Evolutionary conservation across 768 basidiomycete species (phyloP).

Genomic region (Phanerochaete sordida): DNA sequence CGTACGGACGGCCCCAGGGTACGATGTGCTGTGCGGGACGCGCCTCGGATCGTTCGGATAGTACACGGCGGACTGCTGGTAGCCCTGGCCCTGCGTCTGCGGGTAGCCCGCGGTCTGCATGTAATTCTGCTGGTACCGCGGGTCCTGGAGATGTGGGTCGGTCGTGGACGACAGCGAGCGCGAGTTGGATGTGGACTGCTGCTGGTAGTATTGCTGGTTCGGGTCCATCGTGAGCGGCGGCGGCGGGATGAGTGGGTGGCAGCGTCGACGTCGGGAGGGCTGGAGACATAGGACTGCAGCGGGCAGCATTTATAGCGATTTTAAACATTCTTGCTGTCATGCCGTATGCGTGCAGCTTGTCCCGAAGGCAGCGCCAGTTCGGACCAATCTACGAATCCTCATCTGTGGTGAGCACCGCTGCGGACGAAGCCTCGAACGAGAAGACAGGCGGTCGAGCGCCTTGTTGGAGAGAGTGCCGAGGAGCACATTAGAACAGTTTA

Average conservation of each 20-base stretch:
- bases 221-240: slow-evolving; percentile 9
- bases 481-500: slow-evolving; percentile 12
- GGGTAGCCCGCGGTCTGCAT: slow-evolving; percentile 4
- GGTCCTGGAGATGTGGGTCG: background rate
- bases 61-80: background rate
- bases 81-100: background rate
- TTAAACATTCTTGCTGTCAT: slow-evolving; percentile 8
- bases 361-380: background rate
- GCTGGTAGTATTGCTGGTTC: slow-evolving; percentile 7
- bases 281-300: slow-evolving; percentile 5
- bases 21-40: background rate
- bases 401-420: background rate
- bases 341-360: slow-evolving; percentile 1
- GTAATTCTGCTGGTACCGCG: slow-evolving; percentile 9
- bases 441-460: background rate
- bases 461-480: background rate
- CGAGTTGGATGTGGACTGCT: background rate
- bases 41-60: background rate
- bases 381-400: background rate
- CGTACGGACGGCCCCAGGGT: slow-evolving; percentile 1
- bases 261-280: background rate
- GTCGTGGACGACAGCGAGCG: slow-evolving; percentile 7
- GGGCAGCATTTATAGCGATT: slow-evolving; percentile 12
- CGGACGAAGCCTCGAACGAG: background rate
- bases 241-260: slow-evolving; percentile 2